Evolutionary conservation across 1,139 yeast genomes (phyloP), one percentile per base, ranked within the genome.

Genomic region (Suhomyces choctaworum): DNA sequence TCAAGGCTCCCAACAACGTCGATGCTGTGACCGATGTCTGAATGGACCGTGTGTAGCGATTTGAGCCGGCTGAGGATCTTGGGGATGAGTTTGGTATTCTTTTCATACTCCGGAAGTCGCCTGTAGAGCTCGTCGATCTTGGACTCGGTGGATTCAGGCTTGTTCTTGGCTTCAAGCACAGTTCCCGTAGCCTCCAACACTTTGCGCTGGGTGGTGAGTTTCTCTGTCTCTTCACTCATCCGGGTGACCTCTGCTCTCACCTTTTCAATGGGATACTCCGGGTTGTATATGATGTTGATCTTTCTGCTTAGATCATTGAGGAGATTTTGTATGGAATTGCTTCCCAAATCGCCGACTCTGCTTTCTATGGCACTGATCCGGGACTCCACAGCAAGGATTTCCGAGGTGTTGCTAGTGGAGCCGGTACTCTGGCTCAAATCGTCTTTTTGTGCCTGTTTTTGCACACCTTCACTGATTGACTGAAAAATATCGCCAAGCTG

Each of bases 41-140:
- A 46, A 47, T 79, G 83, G 2, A 77, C 58, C 0, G 51, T 54
- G 39, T 69, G 65, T 30, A 79, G 56, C 0, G 73, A 55, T 39
- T 70, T 65, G 21, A 80, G 55, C 25, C 86, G 54, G 10, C 56
- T 47, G 3, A 73, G 36, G 2, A 78, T 36, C 3, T 56, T 48
- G 0, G 82, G 82, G 1, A 77, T 53, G 2, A 56, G 45, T 6
- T 50, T 43, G 12, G 57, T 58, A 24, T 67, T 55, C 2, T 47
- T 47, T 22, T 65, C 66, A n/a, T 76, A 54, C 1, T 58, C 56
- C 1, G 64, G 65, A 16, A 77, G 51, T 10, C 51, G 58, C 2
- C 44, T 48, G 40, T 68, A 69, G 4, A 79, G 41, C 36, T 63
- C 66, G 27, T 64, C 58, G 17, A 76, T 54, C 43, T 66, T 66